Evolutionary conservation across 768 basidiomycete species (phyloP), one percentile per base, ranked within the genome.

Genomic region (Russula foetens): DNA sequence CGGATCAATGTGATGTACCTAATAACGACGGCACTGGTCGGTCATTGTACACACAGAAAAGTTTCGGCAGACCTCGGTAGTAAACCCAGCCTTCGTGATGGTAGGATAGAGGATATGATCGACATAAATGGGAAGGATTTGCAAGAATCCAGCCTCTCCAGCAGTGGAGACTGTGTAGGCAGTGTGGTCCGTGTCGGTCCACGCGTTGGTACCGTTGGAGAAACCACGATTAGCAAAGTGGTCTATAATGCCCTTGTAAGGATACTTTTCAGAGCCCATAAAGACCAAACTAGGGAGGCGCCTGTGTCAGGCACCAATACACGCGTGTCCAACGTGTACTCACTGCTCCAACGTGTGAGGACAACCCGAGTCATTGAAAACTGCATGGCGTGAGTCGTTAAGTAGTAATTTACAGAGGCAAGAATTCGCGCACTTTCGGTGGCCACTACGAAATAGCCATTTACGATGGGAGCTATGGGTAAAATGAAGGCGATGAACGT

Each of bases 41-140:
- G 23, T 33, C 35, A 53, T 31, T 23, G 46, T 39, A 53, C 8
- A 47, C 31, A 47, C 60, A 21, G 26, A 21, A 35, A 24, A 14
- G 43, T 33, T 29, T 50, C 38, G 24, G 62, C 58, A 15, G 33
- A 67, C 75, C 69, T 92, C 84, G 0, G 84, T 85, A 17, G 84
- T 82, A 62, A 77, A 93, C 70, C 92, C 90, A 58, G 88, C 84
- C 62, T 93, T 81, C 9, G 92, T 92, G 62, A 98, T 83, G 0
- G 94, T 98, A 8, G 97, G 97, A 72, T 97, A 96, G 38, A 99
- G 80, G 58, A 99, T 90, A 71, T 99, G 97, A 72, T 99, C 97
- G 29, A 98, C 76, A 68, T 92, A 99, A 66, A 98, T 86, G 21
- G 90, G 89, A 28, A 92, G 76, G 8, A 92, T 75, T 67, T 92